These are phyloP conservation scores for Sporobolus alterniflorus DNA, from an alignment of 202 grass and related monocot species.

Conservation along the genomic window DNA sequence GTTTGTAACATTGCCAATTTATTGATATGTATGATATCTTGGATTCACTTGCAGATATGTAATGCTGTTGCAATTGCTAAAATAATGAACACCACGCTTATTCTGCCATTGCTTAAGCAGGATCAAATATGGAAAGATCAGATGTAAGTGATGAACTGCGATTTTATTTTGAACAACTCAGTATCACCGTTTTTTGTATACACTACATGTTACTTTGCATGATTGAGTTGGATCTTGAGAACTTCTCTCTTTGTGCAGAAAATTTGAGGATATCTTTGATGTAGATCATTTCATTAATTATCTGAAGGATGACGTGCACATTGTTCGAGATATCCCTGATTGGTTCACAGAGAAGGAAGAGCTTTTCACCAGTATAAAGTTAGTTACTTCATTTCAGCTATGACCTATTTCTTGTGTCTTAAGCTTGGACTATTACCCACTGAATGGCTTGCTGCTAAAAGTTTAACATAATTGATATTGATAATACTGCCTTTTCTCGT, in stretches of 20 bases:
- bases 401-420: neutral
- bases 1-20: neutral
- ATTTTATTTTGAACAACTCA: slow-evolving; percentile 5
- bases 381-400: slow-evolving; percentile 28
- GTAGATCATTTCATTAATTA: slow-evolving; percentile 97
- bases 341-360: slow-evolving; percentile 98
- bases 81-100: slow-evolving; percentile 94
- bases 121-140: slow-evolving; percentile 99
- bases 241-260: slow-evolving; percentile 59
- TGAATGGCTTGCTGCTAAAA: slow-evolving; percentile 2
- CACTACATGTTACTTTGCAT: neutral
- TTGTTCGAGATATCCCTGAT: slow-evolving; percentile 90
- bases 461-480: neutral
- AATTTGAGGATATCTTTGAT: slow-evolving; percentile 99
- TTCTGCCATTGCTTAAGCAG: slow-evolving; percentile 97
- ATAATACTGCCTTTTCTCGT: neutral
- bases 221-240: slow-evolving; percentile 6
- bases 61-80: slow-evolving; percentile 99
- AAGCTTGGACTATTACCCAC: neutral
- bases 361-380: slow-evolving; percentile 99
- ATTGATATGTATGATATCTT: slow-evolving; percentile 9
- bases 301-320: slow-evolving; percentile 95
- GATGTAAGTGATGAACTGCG: slow-evolving; percentile 57
- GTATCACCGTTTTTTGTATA: slow-evolving; percentile 9
- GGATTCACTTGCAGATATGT: slow-evolving; percentile 74